Evolutionary conservation across 495 filamentous ascomycete species (phyloP).

Genomic region (Extremus antarcticus): DNA sequence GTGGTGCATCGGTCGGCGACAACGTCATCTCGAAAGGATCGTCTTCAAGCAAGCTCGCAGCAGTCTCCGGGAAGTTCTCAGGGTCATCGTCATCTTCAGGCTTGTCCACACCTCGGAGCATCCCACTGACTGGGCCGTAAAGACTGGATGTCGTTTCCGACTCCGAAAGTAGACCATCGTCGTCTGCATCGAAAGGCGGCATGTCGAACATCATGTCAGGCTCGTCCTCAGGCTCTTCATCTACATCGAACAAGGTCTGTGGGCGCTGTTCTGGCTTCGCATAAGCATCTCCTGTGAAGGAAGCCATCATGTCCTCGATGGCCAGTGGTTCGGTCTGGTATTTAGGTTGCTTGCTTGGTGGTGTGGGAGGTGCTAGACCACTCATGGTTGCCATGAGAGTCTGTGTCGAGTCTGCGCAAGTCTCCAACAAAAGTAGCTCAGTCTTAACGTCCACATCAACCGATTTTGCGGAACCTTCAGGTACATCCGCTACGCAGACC

Average conservation of each 20-base stretch:
- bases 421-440: constrained; percentile 81
- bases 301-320: constrained; percentile 76
- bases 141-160: constrained; percentile 17
- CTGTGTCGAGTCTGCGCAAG: constrained; percentile 93
- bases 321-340: constrained; percentile 83
- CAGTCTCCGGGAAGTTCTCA: constrained; percentile 38
- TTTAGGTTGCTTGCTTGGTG: constrained; percentile 67
- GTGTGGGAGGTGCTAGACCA: constrained; percentile 69
- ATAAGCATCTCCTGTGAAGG: constrained; percentile 55
- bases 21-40: constrained; percentile 57
- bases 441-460: constrained; percentile 73
- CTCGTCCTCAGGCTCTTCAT: constrained; percentile 12
- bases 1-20: constrained; percentile 1
- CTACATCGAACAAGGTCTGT: constrained; percentile 13
- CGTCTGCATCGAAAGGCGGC: constrained; percentile 6
- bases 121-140: constrained; percentile 18
- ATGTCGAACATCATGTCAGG: neutral
- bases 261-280: constrained; percentile 13
- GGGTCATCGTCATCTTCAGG: constrained; percentile 21
- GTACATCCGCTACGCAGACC: constrained; percentile 44
- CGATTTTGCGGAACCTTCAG: constrained; percentile 46
- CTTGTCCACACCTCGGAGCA: constrained; percentile 3
- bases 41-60: constrained; percentile 58
- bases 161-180: constrained; percentile 15
- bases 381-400: constrained; percentile 74